Conservation (phyloP, 495 filamentous ascomycete species). For the Pseudotulostoma volvatum region DNA sequence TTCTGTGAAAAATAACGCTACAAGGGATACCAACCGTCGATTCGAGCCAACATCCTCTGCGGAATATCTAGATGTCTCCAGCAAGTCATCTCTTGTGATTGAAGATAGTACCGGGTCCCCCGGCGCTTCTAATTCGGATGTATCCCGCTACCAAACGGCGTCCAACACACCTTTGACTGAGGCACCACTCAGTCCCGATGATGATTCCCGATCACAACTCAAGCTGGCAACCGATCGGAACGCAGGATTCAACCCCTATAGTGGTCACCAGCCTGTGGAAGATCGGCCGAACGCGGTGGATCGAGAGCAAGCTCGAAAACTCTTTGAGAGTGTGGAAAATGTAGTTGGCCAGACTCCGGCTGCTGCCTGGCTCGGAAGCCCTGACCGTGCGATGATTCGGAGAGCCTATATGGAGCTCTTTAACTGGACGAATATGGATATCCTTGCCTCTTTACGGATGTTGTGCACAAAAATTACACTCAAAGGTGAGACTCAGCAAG, state of each 20-base stretch:
- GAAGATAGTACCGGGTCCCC: conserved; percentile 24
- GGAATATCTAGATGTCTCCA: conserved; percentile 21
- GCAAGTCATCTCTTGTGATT: conserved; percentile 23
- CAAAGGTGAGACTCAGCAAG: conserved; percentile 88
- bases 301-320: conserved; percentile 55
- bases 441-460: conserved; percentile 59
- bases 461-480: conserved; percentile 73
- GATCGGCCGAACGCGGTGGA: conserved; percentile 38
- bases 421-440: conserved; percentile 68
- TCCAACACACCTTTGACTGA: conserved; percentile 18
- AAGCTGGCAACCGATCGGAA: conserved; percentile 9
- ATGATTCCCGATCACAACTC: conserved; percentile 11
- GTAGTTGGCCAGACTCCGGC: conserved; percentile 60
- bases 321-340: conserved; percentile 75
- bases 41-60: conserved; percentile 25
- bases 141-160: conserved; percentile 33
- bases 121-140: conserved; percentile 22
- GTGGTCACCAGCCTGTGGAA: conserved; percentile 7
- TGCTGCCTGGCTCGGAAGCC: conserved; percentile 75
- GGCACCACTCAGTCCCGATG: conserved; percentile 16
- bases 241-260: conserved; percentile 10
- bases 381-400: conserved; percentile 46
- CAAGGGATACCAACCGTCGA: conserved; percentile 9
- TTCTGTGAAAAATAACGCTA: conserved; percentile 10
- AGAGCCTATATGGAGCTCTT: conserved; percentile 86